A percentile compares a stretch with the other conserved stretches of the same genome.
Evolutionary conservation across 768 basidiomycete genomes (phyloP).

Genomic region (Trametes punicea): DNA sequence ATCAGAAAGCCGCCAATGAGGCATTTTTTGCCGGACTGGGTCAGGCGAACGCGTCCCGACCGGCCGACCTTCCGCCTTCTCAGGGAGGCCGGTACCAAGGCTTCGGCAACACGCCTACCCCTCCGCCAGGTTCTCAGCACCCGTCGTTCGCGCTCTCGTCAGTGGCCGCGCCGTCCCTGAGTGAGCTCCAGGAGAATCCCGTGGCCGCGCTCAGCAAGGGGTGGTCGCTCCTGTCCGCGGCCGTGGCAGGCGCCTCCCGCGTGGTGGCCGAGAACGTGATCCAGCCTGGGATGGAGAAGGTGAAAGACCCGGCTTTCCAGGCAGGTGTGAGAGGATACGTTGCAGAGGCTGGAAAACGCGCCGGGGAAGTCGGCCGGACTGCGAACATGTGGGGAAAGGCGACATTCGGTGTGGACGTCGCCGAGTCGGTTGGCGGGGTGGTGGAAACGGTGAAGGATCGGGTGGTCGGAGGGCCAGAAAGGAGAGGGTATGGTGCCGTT

Average conservation of each 20-base stretch:
- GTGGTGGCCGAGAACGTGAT: slow-evolving; percentile 84
- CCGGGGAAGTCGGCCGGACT: slow-evolving; percentile 54
- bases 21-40: slow-evolving; percentile 83
- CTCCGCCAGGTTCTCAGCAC: slow-evolving; percentile 49
- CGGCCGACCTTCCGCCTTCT: slow-evolving; percentile 80
- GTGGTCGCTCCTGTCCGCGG: slow-evolving; percentile 93
- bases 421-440: slow-evolving; percentile 67
- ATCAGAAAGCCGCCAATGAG: slow-evolving; percentile 83
- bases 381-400: slow-evolving; percentile 78
- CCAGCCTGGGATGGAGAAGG: slow-evolving; percentile 83
- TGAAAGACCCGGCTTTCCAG: slow-evolving; percentile 77
- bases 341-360: slow-evolving; percentile 61
- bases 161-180: slow-evolving; percentile 70
- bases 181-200: slow-evolving; percentile 86
- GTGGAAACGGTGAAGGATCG: slow-evolving; percentile 61
- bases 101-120: slow-evolving; percentile 83
- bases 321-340: slow-evolving; percentile 72
- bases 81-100: slow-evolving; percentile 94
- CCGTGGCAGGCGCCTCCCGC: slow-evolving; percentile 73
- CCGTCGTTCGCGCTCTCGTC: slow-evolving; percentile 76
- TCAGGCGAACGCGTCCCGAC: slow-evolving; percentile 71
- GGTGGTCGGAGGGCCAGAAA: slow-evolving; percentile 51
- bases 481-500: slow-evolving; percentile 38
- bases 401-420: slow-evolving; percentile 84
- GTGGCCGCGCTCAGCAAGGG: slow-evolving; percentile 84